Evolutionary conservation across 2,329 filamentous ascomycete species (phyloP), one percentile per base, ranked within the genome.

Genomic region (Onygenales sp.): DNA sequence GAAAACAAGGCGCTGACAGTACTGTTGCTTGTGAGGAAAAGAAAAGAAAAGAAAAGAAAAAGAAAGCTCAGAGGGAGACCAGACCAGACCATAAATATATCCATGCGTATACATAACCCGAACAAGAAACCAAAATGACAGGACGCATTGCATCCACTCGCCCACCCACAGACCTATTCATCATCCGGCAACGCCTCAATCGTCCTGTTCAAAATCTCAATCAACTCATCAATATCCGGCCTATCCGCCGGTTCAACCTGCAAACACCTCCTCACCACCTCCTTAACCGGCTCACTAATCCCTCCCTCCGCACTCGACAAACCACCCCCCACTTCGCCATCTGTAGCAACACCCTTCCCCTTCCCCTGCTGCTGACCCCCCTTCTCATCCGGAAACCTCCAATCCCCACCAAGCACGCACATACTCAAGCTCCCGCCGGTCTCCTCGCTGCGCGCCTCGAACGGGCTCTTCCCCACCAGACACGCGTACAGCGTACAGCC

Each of bases 401-500:
- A 98, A 72, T 97, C 92, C 41, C 92, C 93, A 56, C 90, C 88
- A 13, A 95, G 75, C 14, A 97, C 88, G 68, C 92, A 97, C 61
- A 97, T 87, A 61, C 87, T 94, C 59, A 98, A 75, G 59, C 87
- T 93, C 44, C 93, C 93, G 59, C 93, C 93, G 0, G 93, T 97
- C 75, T 98, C 92, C 69, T 98, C 93, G 60, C 86, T 92, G 57
- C 93, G 85, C 67, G 91, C 88, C 75, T 98, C 93, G 64, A 98
- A 98, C 2, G 93, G 93, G 11, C 88, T 94, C 72, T 98, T 97
- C 59, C 93, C 93, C 32, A 97, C 89, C 8, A 98, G 79, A 65
- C 93, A 97, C 39, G 93, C 93, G 72, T 95, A 98, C 44, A 98
- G 78, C n/a, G 93, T 97, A 76, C 93, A 97, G 50, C 93, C 93